Evolutionary conservation across 768 basidiomycete genomes (phyloP).

Genomic region (Termitomyces sp.): DNA sequence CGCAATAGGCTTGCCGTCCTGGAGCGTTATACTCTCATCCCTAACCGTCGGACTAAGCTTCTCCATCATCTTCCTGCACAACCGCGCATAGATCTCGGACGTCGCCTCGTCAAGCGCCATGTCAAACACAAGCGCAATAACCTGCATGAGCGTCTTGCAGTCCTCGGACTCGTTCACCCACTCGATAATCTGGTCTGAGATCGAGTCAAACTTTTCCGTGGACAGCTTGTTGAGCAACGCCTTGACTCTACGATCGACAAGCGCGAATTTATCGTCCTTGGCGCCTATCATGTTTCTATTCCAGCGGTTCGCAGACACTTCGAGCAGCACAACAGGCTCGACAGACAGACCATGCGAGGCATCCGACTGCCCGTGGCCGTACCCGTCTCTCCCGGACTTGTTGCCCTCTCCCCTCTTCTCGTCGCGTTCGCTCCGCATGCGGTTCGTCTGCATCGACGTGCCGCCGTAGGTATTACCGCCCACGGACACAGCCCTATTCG

Average conservation of each 20-base stretch:
- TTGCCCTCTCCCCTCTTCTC: slow-evolving; percentile 61
- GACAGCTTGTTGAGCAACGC: slow-evolving; percentile 91
- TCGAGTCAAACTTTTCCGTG: slow-evolving; percentile 94
- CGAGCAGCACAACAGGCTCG: slow-evolving; percentile 77
- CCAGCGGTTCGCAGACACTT: slow-evolving; percentile 83
- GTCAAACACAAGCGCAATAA: slow-evolving; percentile 94
- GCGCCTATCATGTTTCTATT: slow-evolving; percentile 41
- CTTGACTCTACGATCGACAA: slow-evolving; percentile 95
- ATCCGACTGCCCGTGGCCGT: slow-evolving; percentile 24
- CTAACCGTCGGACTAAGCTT: slow-evolving; percentile 82
- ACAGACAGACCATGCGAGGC: slow-evolving; percentile 23
- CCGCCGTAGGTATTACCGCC: slow-evolving; percentile 47
- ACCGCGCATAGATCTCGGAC: slow-evolving; percentile 94
- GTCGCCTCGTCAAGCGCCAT: slow-evolving; percentile 95
- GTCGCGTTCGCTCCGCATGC: slow-evolving; percentile 82
- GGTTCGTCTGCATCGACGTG: slow-evolving; percentile 44
- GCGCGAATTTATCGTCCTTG: slow-evolving; percentile 66
- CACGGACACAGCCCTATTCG: slow-evolving; percentile 50
- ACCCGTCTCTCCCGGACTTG: slow-evolving; percentile 33
- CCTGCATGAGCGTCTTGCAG: slow-evolving; percentile 90
- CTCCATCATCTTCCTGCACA: slow-evolving; percentile 96
- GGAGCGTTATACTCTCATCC: slow-evolving; percentile 79
- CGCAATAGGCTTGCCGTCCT: slow-evolving; percentile 83
- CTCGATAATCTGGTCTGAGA: slow-evolving; percentile 89
- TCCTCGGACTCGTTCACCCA: slow-evolving; percentile 94